Base-by-base conservation (phyloP, 371 early-diverging fungal species). In the Mortierella sp. region DNA sequence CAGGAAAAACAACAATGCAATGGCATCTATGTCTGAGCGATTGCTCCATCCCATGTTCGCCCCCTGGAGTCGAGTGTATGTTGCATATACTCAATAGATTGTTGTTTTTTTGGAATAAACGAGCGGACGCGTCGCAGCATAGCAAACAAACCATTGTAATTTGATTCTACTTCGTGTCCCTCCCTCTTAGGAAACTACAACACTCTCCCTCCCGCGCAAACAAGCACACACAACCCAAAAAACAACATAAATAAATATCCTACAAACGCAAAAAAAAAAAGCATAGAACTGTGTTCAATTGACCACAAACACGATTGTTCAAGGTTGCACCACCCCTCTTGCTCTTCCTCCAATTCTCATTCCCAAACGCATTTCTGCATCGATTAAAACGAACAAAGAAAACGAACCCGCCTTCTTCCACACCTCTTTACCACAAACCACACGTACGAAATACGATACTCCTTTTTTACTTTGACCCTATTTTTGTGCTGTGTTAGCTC, bases 161-260 rank as follows among this genome's bases (percentile, higher is more conserved):
- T 14, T 37, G 21, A 5, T 40, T 67, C 40, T 3, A 6, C 21
- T 24, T 67, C 5, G 19, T 21, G 2, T 24, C 8, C 24, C n/a
- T 50, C 50, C 16, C 16, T 16, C 50, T 9, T 16, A 54, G n/a
- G n/a, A 19, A 67, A 67, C 34, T 4, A 37, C 40, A 24, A 24
- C 21, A 67, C 21, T 31, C 61, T 16, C 34, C 24, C 67, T 67
- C 67, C 61, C 61, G 61, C 61, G 61, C 61, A 61, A 61, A 50
- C 16, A 50, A 50, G 16, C 16, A 14, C 46, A 46, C 46, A 46
- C 48, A 48, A 40, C 43, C 6, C 48, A 48, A 3, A 50, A 54
- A 54, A n/a, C n/a, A n/a, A 54, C n/a, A 24, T 6, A 40, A 40
- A 40, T 6, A 40, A 40, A 40, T 6, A 40, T 40, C 24, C 19